phyloP scores from a whole-genome alignment of 371 early-diverging fungal genomes.

The Mucor mucedo region DNA sequence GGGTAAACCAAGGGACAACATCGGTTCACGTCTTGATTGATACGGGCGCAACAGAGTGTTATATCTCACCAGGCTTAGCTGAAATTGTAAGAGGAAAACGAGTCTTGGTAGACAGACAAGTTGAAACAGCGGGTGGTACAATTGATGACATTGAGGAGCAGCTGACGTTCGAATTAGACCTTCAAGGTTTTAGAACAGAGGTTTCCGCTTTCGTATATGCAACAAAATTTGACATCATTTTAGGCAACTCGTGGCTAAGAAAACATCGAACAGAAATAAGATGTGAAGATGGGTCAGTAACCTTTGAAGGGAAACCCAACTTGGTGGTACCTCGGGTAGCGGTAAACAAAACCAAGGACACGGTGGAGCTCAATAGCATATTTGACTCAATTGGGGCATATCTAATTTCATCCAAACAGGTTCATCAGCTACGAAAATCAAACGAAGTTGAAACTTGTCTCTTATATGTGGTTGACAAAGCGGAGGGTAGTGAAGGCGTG shows the following conservation, averaged over 20 bases:
- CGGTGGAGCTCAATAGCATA: too few relatives aligned
- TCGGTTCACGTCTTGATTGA: background rate
- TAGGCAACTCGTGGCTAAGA: conserved; percentile 7
- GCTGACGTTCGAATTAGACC: background rate
- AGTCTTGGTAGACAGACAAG: background rate
- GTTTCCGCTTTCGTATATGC: conserved; percentile 4
- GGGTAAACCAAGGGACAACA: background rate
- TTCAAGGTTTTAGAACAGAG: background rate
- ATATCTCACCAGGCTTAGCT: background rate
- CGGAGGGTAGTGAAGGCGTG: too few relatives aligned
- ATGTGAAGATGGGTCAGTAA: too few relatives aligned
- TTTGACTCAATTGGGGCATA: too few relatives aligned
- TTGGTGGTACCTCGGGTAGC: background rate
- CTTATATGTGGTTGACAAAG: too few relatives aligned
- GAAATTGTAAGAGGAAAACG: too few relatives aligned
- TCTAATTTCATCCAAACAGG: too few relatives aligned
- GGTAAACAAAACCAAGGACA: background rate
- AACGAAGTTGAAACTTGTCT: too few relatives aligned
- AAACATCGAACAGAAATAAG: background rate
- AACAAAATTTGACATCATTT: conserved; percentile 9
- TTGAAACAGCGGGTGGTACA: too few relatives aligned
- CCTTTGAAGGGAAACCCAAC: too few relatives aligned
- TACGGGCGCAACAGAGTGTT: background rate
- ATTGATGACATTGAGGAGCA: conserved; percentile 3
- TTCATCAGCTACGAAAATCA: too few relatives aligned